phyloP scores from a whole-genome alignment of 306 rosid genomes.

The Trifolium fragiferum region DNA sequence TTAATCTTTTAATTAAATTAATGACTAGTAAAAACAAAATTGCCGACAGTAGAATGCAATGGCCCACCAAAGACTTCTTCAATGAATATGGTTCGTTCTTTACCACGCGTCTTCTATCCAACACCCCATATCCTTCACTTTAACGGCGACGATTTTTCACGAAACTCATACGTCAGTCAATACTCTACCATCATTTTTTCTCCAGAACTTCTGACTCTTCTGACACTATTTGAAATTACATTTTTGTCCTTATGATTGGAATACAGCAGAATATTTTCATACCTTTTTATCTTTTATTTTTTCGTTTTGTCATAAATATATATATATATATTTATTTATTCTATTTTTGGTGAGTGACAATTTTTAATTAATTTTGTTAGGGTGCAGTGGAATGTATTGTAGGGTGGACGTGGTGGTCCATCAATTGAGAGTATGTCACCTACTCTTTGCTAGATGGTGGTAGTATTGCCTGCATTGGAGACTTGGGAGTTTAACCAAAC shows the following conservation, averaged over 20 bases:
- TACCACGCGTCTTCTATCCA: conserved; percentile 30
- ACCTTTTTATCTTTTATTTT: neutral
- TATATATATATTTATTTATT: neutral
- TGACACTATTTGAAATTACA: neutral
- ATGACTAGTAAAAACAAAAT: neutral
- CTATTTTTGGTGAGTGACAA: neutral
- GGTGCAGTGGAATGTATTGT: neutral
- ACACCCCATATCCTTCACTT: conserved; percentile 9
- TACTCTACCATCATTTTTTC: neutral
- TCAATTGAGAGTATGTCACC: neutral
- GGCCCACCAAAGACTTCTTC: conserved; percentile 18
- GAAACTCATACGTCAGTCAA: conserved; percentile 17
- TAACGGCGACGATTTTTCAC: conserved; percentile 76
- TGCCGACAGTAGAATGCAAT: conserved; percentile 39
- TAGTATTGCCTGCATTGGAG: neutral
- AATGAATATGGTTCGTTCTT: conserved; percentile 1
- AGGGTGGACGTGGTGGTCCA: conserved; percentile 22
- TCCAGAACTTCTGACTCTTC: neutral
- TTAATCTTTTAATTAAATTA: too few relatives aligned
- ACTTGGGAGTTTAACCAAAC: conserved; percentile 32
- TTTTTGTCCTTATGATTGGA: neutral
- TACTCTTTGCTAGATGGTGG: neutral
- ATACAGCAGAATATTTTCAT: too few relatives aligned
- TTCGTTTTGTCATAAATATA: neutral
- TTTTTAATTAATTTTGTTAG: neutral